These are phyloP conservation scores for Pichia ethanolica DNA, from an alignment of 805 yeast species.

Conservation along the genomic window DNA sequence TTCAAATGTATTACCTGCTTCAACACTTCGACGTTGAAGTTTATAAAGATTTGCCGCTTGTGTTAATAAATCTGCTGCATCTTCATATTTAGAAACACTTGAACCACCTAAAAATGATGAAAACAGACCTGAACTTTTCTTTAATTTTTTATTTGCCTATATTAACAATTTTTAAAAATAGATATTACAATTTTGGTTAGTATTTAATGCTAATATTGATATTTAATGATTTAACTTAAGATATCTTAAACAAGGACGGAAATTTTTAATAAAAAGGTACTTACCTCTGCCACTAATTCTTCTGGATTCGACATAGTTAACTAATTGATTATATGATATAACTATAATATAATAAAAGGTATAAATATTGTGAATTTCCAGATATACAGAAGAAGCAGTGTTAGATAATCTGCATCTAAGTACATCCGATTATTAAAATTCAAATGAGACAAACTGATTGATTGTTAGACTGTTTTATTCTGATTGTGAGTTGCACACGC, in stretches of 20 bases:
- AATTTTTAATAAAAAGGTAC: conserved; percentile 10
- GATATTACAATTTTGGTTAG: background rate
- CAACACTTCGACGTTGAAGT: conserved; percentile 58
- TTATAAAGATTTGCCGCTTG: conserved; percentile 93
- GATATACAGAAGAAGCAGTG: too few relatives aligned
- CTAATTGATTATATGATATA: background rate
- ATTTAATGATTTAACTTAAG: background rate
- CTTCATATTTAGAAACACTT: conserved; percentile 63
- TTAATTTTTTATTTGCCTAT: conserved; percentile 64
- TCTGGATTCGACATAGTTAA: conserved; percentile 29
- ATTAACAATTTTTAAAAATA: background rate
- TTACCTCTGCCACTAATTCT: conserved; percentile 26
- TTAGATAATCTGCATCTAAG: too few relatives aligned
- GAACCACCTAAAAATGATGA: conserved; percentile 63
- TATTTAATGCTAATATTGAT: background rate
- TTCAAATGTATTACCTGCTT: conserved; percentile 79
- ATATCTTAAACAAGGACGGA: background rate
- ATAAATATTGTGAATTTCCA: too few relatives aligned
- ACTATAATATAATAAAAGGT: too few relatives aligned
- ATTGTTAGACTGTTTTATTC: too few relatives aligned
- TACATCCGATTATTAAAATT: too few relatives aligned
- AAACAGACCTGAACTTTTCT: conserved; percentile 59
- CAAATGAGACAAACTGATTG: too few relatives aligned
- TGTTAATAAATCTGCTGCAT: conserved; percentile 81
- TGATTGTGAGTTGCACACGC: too few relatives aligned